phyloP scores from a whole-genome alignment of 2,329 filamentous ascomycete species.

The Fusarium xyrophilum region DNA sequence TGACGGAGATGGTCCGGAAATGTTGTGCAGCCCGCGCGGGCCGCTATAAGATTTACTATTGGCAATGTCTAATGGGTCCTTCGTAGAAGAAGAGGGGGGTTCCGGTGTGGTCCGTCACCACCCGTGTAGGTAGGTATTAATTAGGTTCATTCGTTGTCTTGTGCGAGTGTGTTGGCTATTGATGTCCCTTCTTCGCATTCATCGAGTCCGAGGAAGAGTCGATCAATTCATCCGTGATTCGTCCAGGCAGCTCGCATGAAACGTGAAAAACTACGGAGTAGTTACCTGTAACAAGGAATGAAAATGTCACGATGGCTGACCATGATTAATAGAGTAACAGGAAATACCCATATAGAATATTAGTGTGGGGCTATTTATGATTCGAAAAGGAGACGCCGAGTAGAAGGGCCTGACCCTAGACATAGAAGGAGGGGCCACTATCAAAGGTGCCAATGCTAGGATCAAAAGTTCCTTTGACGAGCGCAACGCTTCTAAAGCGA shows the following conservation, averaged over 20 bases:
- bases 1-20: constrained; percentile 29
- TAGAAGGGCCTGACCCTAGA: constrained; percentile 21
- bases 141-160: neutral
- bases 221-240: neutral
- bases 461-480: constrained; percentile 41
- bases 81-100: neutral
- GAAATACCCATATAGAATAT: neutral
- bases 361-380: constrained; percentile 9
- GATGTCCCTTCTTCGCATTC: neutral
- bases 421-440: constrained; percentile 31
- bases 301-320: neutral
- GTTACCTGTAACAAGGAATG: neutral
- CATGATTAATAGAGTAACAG: constrained; percentile 16
- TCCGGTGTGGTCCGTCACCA: neutral
- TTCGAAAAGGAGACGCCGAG: constrained; percentile 19
- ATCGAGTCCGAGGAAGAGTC: neutral
- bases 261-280: too few species aligned
- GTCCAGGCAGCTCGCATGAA: neutral
- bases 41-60: neutral
- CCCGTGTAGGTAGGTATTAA: neutral
- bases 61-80: constrained; percentile 1
- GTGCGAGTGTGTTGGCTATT: neutral
- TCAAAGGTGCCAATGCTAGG: constrained; percentile 41
- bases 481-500: neutral
- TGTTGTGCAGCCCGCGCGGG: constrained; percentile 2